These are phyloP conservation scores for Cytospora schulzeri DNA, from an alignment of 2,329 filamentous ascomycete genomes.

Conservation along the genomic window DNA sequence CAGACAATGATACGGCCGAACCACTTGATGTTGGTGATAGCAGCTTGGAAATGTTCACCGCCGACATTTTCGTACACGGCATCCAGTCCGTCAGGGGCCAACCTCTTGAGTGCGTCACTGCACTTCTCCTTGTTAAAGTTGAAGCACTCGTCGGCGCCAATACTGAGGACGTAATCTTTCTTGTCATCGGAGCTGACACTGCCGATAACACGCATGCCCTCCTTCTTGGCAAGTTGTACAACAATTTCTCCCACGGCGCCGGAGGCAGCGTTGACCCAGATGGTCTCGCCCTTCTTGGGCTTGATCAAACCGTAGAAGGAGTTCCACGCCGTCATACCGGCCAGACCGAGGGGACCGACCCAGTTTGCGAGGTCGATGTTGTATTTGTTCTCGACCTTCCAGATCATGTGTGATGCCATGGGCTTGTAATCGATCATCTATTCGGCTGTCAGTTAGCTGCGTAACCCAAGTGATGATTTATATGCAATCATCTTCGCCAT, in stretches of 20 bases:
- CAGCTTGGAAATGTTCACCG: conserved; percentile 66
- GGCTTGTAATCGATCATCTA: conserved; percentile 23
- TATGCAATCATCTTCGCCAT: neutral
- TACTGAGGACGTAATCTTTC: conserved; percentile 68
- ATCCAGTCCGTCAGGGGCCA: conserved; percentile 73
- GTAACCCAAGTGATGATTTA: neutral
- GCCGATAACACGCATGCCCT: conserved; percentile 73
- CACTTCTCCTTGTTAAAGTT: conserved; percentile 80
- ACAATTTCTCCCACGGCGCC: conserved; percentile 77
- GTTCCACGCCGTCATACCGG: conserved; percentile 74
- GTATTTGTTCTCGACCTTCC: conserved; percentile 65
- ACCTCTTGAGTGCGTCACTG: conserved; percentile 61
- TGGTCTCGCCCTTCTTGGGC: conserved; percentile 75
- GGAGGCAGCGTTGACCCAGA: conserved; percentile 74
- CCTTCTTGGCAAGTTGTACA: conserved; percentile 75
- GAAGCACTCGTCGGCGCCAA: conserved; percentile 73
- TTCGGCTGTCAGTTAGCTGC: neutral
- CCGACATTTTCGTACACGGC: conserved; percentile 85
- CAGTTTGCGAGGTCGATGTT: conserved; percentile 63
- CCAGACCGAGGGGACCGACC: conserved; percentile 74
- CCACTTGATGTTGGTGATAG: conserved; percentile 60
- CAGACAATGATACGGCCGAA: conserved; percentile 65
- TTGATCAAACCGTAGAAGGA: conserved; percentile 75
- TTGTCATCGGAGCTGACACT: conserved; percentile 78
- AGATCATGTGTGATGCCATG: conserved; percentile 25